Percentiles rank a stretch among this genome's conserved stretches.
Evolutionary conservation across 2,329 filamentous ascomycete genomes (phyloP).

Genomic region (Rutstroemia sp.): DNA sequence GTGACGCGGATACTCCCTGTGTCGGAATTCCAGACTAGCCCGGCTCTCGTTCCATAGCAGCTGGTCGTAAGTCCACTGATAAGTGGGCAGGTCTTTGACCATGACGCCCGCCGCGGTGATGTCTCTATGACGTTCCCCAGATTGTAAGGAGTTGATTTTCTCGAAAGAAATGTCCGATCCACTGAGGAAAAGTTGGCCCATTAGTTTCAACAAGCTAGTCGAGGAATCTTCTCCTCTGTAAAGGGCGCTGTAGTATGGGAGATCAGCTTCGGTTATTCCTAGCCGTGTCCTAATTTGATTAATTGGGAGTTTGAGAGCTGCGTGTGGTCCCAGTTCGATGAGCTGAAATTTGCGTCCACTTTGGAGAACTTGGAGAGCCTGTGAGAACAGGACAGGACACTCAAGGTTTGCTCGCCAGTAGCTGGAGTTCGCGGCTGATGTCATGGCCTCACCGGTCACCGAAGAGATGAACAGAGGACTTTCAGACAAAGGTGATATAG

Average conservation of each 20-base stretch:
- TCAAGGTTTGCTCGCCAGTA: constrained; percentile 34
- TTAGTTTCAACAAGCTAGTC: not conserved
- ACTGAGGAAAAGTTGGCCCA: not conserved
- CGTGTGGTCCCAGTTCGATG: constrained; percentile 8
- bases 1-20: constrained; percentile 19
- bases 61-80: not conserved
- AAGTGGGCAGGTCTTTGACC: not conserved
- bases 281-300: constrained; percentile 30
- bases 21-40: not conserved
- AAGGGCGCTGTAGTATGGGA: not conserved
- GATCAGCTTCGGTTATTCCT: not conserved
- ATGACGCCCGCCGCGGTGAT: not conserved
- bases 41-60: not conserved
- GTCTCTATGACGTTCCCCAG: not conserved
- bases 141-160: not conserved
- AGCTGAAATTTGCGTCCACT: constrained; percentile 13
- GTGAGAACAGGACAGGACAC: constrained; percentile 6
- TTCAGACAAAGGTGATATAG: not conserved
- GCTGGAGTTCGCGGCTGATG: not conserved
- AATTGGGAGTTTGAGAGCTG: constrained; percentile 4
- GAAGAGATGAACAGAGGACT: not conserved
- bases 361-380: not conserved
- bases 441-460: not conserved
- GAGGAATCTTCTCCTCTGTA: not conserved
- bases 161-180: not conserved